Conservation (phyloP, 2,329 filamentous ascomycete species). For the Alternaria ethzedia region DNA sequence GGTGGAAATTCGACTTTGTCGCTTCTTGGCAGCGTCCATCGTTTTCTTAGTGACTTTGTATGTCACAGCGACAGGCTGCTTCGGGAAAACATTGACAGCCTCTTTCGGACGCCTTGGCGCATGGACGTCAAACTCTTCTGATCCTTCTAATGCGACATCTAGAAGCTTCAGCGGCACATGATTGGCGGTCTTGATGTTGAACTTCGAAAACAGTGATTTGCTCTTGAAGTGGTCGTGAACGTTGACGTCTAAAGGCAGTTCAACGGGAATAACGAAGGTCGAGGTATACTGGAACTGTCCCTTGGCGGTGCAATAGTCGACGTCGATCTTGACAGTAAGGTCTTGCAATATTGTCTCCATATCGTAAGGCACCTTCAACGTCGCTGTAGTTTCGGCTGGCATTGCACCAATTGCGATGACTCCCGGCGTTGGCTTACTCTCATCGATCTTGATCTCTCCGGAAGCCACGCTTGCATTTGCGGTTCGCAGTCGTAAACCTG, state of each 20-base stretch:
- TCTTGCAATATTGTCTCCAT: slow-evolving; percentile 77
- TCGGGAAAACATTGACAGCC: slow-evolving; percentile 72
- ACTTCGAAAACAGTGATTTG: slow-evolving; percentile 80
- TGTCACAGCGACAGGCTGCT: slow-evolving; percentile 79
- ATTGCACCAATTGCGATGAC: slow-evolving; percentile 56
- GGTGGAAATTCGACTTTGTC: slow-evolving; percentile 39
- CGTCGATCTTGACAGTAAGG: slow-evolving; percentile 77
- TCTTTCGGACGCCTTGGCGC: slow-evolving; percentile 57
- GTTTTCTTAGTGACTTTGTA: slow-evolving; percentile 75
- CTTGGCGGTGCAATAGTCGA: slow-evolving; percentile 72
- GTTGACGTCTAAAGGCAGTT: slow-evolving; percentile 88
- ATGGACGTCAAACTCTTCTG: slow-evolving; percentile 70
- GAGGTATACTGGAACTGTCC: slow-evolving; percentile 70
- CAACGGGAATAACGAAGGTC: slow-evolving; percentile 69
- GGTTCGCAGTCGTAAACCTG: slow-evolving; percentile 64
- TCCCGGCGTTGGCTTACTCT: slow-evolving; percentile 54
- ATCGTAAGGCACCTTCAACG: slow-evolving; percentile 78
- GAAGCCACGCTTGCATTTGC: slow-evolving; percentile 56
- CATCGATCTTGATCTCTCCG: slow-evolving; percentile 50
- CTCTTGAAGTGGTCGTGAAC: slow-evolving; percentile 96
- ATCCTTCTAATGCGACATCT: slow-evolving; percentile 72
- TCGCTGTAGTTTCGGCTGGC: slow-evolving; percentile 55
- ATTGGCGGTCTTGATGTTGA: slow-evolving; percentile 85
- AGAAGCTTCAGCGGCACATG: slow-evolving; percentile 76
- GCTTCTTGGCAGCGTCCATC: slow-evolving; percentile 29